phyloP scores from a whole-genome alignment of 495 filamentous ascomycete species.

The Talaromyces thailandensis region DNA sequence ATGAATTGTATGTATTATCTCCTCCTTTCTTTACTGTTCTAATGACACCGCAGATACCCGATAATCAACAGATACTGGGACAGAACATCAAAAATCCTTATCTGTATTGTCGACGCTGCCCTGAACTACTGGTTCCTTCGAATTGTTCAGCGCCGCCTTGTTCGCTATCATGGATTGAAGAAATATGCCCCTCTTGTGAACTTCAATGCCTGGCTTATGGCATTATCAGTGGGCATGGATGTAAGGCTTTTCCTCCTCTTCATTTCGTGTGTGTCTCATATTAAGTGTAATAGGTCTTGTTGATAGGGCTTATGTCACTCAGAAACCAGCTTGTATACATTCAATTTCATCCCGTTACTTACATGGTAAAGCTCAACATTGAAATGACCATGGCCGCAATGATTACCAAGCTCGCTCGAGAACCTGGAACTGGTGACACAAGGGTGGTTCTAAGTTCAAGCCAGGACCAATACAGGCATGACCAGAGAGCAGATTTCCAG shows the following conservation, averaged over 20 bases:
- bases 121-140: slow-evolving; percentile 43
- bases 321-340: slow-evolving; percentile 22
- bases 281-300: neutral
- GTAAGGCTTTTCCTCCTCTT: slow-evolving; percentile 17
- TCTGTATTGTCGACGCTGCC: slow-evolving; percentile 32
- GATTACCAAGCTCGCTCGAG: slow-evolving; percentile 20
- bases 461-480: neutral
- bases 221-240: slow-evolving; percentile 41
- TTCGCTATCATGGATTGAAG: slow-evolving; percentile 31
- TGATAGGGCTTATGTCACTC: slow-evolving; percentile 4
- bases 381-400: slow-evolving; percentile 44
- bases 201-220: slow-evolving; percentile 42
- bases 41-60: neutral
- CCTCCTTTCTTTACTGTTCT: slow-evolving; percentile 17
- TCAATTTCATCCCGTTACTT: slow-evolving; percentile 44
- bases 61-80: slow-evolving; percentile 36
- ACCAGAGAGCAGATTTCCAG: neutral
- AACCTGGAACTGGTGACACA: slow-evolving; percentile 1
- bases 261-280: neutral
- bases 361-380: slow-evolving; percentile 46
- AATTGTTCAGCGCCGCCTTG: slow-evolving; percentile 33
- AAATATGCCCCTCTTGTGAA: slow-evolving; percentile 39
- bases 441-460: neutral
- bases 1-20: slow-evolving; percentile 10
- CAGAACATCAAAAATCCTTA: slow-evolving; percentile 36